These are phyloP conservation scores for Zymoseptoria brevis DNA, from an alignment of 2,329 filamentous ascomycete species.

Conservation along the genomic window DNA sequence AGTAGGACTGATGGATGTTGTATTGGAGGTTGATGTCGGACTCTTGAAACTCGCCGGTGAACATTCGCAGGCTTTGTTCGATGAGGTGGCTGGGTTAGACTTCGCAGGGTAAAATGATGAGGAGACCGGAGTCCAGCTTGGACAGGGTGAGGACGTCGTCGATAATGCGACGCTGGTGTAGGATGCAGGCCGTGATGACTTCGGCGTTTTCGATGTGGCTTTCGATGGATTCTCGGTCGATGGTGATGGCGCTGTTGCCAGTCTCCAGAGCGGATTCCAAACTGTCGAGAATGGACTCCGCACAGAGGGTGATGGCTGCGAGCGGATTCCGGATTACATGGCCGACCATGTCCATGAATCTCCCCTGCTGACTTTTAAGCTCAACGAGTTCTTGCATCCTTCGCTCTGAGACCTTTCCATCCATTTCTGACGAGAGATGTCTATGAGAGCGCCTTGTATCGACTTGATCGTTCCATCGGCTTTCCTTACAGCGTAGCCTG, in stretches of 20 bases:
- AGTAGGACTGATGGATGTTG: slow-evolving; percentile 24
- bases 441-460: slow-evolving; percentile 33
- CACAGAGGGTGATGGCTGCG: slow-evolving; percentile 36
- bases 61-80: slow-evolving; percentile 31
- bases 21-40: slow-evolving; percentile 31
- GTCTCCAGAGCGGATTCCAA: slow-evolving; percentile 3
- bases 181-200: slow-evolving; percentile 26
- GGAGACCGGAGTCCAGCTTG: slow-evolving; percentile 27
- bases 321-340: slow-evolving; percentile 40
- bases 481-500: slow-evolving; percentile 8
- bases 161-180: slow-evolving; percentile 35
- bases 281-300: slow-evolving; percentile 30
- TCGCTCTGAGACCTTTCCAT: slow-evolving; percentile 32
- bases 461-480: slow-evolving; percentile 19
- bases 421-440: slow-evolving; percentile 34
- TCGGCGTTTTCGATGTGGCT: slow-evolving; percentile 21
- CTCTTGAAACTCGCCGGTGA: slow-evolving; percentile 32
- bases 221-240: slow-evolving; percentile 7
- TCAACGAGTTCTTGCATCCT: slow-evolving; percentile 32
- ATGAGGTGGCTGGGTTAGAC: slow-evolving; percentile 29
- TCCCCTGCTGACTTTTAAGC: slow-evolving; percentile 26
- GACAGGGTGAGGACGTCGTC: slow-evolving; percentile 42
- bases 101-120: slow-evolving; percentile 32
- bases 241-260: slow-evolving; percentile 1
- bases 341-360: slow-evolving; percentile 24